phyloP scores from a whole-genome alignment of 345 rosid species.

The Luvunga scandens region DNA sequence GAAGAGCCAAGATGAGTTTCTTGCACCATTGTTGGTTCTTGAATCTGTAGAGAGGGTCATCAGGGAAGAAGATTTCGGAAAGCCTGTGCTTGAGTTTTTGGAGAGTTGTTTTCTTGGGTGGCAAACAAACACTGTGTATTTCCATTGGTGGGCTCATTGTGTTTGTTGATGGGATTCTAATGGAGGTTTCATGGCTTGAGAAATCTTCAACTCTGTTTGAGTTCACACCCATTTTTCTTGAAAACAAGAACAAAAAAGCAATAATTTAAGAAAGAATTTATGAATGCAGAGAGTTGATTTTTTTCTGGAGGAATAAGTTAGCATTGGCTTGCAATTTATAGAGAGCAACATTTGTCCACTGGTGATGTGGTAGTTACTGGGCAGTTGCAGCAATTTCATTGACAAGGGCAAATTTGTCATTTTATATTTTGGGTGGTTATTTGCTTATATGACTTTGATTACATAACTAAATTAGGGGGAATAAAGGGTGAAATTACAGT shows the following conservation, averaged over 20 bases:
- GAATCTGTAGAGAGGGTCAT: conserved; percentile 84
- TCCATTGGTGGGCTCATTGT: conserved; percentile 28
- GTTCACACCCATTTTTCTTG: conserved; percentile 35
- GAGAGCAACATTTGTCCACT: conserved; percentile 9
- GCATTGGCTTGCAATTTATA: conserved; percentile 31
- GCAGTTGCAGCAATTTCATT: background rate
- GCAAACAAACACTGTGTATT: conserved; percentile 70
- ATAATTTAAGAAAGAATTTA: background rate
- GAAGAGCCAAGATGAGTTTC: conserved; percentile 58
- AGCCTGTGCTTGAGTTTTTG: conserved; percentile 62
- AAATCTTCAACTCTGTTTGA: conserved; percentile 52
- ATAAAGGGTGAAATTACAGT: background rate
- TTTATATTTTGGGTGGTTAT: background rate
- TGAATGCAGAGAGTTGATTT: background rate
- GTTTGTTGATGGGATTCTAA: conserved; percentile 16
- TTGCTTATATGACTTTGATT: background rate
- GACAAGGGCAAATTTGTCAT: conserved; percentile 7
- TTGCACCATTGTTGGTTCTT: conserved; percentile 64
- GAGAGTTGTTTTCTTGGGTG: conserved; percentile 60
- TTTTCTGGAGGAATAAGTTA: conserved; percentile 9
- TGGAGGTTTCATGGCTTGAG: conserved; percentile 23
- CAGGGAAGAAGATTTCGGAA: conserved; percentile 86
- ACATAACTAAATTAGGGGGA: background rate
- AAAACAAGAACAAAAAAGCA: background rate
- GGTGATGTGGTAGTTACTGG: conserved; percentile 21